A percentile compares a stretch with the other conserved stretches of the same genome.
Conservation (phyloP, 257 asterid species). For the Nemophila menziesii region DNA sequence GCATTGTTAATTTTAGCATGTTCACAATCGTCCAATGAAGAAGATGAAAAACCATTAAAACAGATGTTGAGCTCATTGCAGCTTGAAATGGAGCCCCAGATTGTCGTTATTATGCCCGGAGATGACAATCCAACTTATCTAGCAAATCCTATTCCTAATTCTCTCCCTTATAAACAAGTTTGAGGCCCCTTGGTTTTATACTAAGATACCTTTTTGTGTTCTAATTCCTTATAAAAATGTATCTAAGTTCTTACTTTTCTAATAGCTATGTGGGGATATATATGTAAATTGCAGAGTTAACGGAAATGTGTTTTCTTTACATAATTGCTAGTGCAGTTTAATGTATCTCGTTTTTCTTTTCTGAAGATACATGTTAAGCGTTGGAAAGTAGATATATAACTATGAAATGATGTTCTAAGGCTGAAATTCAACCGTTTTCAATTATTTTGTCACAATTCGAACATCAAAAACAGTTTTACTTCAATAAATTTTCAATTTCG, state of each 20-base stretch:
- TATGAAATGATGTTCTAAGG: too few relatives aligned
- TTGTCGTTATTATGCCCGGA: constrained; percentile 14
- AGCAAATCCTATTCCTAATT: constrained; percentile 4
- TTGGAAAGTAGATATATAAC: too few relatives aligned
- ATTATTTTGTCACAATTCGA: too few relatives aligned
- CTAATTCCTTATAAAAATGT: too few relatives aligned
- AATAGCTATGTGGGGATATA: background rate
- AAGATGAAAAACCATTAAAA: constrained; percentile 11
- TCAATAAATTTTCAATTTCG: too few relatives aligned
- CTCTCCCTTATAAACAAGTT: background rate
- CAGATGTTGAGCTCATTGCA: constrained; percentile 1
- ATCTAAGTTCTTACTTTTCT: too few relatives aligned
- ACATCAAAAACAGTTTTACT: too few relatives aligned
- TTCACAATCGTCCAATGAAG: constrained; percentile 6
- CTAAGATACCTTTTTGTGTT: background rate
- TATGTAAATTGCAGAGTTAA: background rate
- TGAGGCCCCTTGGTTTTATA: background rate
- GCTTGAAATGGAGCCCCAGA: constrained; percentile 12
- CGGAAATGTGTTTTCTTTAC: background rate
- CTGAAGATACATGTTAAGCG: background rate
- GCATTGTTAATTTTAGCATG: constrained; percentile 35
- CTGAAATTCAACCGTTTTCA: too few relatives aligned
- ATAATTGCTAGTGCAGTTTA: too few relatives aligned
- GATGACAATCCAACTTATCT: constrained; percentile 9
- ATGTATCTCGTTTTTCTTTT: background rate